Evolutionary conservation across 1,139 yeast species (phyloP), one percentile per base, ranked within the genome.

Genomic region (Sugiyamaella neomexicana): DNA sequence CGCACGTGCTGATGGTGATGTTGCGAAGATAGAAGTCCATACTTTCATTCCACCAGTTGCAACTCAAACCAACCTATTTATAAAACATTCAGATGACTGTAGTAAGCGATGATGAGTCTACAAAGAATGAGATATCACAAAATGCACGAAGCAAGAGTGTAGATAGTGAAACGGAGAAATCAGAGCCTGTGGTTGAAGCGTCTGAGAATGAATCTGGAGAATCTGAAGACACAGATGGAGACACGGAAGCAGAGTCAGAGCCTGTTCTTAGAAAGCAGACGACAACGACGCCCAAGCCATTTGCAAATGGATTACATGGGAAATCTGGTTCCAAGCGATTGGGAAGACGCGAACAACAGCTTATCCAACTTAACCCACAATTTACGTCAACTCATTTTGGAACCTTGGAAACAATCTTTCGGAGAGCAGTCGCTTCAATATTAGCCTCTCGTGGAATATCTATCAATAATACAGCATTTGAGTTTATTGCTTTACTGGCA

Each of bases 401-500:
- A n/a, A 51, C 54, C 2, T 20, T 54, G 12, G 53, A 60, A 42
- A 63, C 60, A 17, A 60, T 66, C 10, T 65, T 66, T 46, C 58
- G 58, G 6, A 56, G 68, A 20, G 57, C 64, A n/a, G 55, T 65
- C 6, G 68, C 66, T 5, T 67, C 68, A 13, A 58, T 65, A 10
- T 51, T 66, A 10, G 68, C 61, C 6, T 60, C 68, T 12, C 59
- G 56, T 31, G 58, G 59, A 17, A 58, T 65, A 31, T 50, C 49
- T n/a, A 47, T 59, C 15, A 57, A 57, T 13, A 40, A 57, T 10
- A 58, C 58, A 25, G 63, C 70, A n/a, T 66, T 66, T 34, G 71
- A 67, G 29, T 82, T 59, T 54, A 50, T 71, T 8, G 60, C 66
- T 2, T 31, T 60, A 37, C 61, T 69, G 6, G 77, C 85, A 1